phyloP scores from a whole-genome alignment of 306 rosid genomes.

The Gleditsia sinensis region DNA sequence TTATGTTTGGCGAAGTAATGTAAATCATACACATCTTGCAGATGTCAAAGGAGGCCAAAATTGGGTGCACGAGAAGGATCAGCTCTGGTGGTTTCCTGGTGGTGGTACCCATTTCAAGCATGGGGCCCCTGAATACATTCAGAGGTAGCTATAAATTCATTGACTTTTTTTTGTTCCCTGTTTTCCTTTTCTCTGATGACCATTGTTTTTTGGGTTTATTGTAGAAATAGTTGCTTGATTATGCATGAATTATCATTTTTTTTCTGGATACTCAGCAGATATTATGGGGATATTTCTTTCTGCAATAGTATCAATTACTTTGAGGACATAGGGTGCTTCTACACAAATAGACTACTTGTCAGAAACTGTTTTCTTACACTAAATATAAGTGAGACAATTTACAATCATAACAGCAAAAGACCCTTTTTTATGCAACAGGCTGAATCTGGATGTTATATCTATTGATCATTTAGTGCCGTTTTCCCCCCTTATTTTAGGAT shows the following conservation, averaged over 20 bases:
- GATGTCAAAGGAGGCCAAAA: constrained; percentile 97
- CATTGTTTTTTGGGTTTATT: constrained; percentile 1
- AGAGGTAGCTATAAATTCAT: constrained; percentile 60
- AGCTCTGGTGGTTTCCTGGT: constrained; percentile 97
- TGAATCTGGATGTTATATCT: background rate
- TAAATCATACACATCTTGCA: constrained; percentile 88
- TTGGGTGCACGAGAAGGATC: constrained; percentile 88
- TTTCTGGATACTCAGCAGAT: background rate
- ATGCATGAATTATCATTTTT: background rate
- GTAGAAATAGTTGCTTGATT: background rate
- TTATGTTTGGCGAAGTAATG: constrained; percentile 93
- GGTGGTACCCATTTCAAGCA: constrained; percentile 99
- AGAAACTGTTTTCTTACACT: background rate
- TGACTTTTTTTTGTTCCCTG: constrained; percentile 9
- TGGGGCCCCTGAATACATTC: constrained; percentile 88
- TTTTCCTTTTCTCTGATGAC: background rate
- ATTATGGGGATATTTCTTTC: background rate
- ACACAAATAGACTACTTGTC: background rate
- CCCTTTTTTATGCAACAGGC: background rate
- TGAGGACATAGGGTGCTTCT: background rate
- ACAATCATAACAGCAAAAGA: background rate
- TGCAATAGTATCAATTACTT: background rate
- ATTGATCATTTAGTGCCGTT: background rate
- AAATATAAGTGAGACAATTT: background rate
- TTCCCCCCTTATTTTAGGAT: background rate